Evolutionary conservation across 805 yeast species (phyloP), one percentile per base, ranked within the genome.

Genomic region (Wickerhamomyces strasburgensis): DNA sequence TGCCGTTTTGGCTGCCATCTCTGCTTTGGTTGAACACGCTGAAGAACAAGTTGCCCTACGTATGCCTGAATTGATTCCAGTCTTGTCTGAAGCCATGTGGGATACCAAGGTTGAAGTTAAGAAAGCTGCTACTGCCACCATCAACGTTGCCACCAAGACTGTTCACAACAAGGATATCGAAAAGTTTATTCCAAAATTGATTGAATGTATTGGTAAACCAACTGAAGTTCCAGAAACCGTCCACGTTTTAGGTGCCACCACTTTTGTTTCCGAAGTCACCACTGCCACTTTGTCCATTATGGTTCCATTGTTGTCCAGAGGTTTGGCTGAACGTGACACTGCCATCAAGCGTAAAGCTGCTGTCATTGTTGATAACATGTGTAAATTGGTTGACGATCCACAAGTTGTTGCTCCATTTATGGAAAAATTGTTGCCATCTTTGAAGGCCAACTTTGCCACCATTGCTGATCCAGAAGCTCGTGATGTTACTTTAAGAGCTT

Each of bases 401-500:
- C 98, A 93, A 76, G 94, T 93, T 65, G 95, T 93, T 72, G 99
- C 98, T 77, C 98, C 99, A 55, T 93, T 93, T 86, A 75, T 93
- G 83, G 74, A 76, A 72, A 84, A 83, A 66, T 80, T 93, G 62
- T 84, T 87, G 77, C 99, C 99, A 67, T 85, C 96, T 62, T 78
- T 93, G 71, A 86, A 86, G 81, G 68, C 80, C 66, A 93, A 93
- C 85, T 80, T 82, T 75, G 72, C 84, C 63, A 87, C 85, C 75
- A 89, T 93, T 73, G 98, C 98, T 70, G 98, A 93, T 73, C 99
- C 99, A 67, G 99, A 93, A 77, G 98, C 98, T 57, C 90, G 99
- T 76, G 90, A 85, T 55, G 98, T 93, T 65, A 93, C 98, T 58
- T 75, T 76, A 62, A 89, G 98, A 77, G 99, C 95, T 65, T 76